Base-by-base conservation (phyloP, 129 eudicot species). In the Solidago caesia region DNA sequence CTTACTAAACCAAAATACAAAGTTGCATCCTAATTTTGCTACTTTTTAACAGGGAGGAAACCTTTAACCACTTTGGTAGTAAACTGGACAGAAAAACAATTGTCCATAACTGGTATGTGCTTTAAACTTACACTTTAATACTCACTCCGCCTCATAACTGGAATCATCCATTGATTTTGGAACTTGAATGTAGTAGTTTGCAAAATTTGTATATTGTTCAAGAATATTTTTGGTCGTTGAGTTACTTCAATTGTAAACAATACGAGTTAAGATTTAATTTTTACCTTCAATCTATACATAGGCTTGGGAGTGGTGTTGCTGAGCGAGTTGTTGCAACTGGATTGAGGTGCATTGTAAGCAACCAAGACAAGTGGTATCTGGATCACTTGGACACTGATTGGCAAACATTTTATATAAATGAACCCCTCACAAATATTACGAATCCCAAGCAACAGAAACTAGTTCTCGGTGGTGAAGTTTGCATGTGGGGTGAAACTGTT, bases 271-370 rank as follows among this genome's bases (percentile, higher is more conserved):
- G 29, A 44, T 53, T 15, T 47, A 61, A 45, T 43, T 11, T 78
- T 70, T 70, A 15, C 12, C n/a, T 5, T 78, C 3, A 6, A 70
- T 58, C 65, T 60, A 63, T 76, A 70, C n/a, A 44, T 72, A 88
- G 98, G 98, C 91, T 94, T 43, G 96, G 96, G 46, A 80, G 91
- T 74, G 98, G 96, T 70, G 96, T 90, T 70, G 98, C 96, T 42
- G 79, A 90, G 77, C 58, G 39, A 65, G 97, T 85, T 12, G 89
- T 84, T 16, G 85, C 84, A 72, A 84, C 97, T 48, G 98, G 98
- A 60, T 75, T 94, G 72, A 87, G 98, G 76, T 90, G 97, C 88
- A 90, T 94, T 2, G 97, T 94, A 48, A 94, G 98, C 83, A 90
- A 94, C 86, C 97, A 90, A 70, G 97, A 86, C 64, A 82, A 80